Base-by-base conservation (phyloP, 441 rosid genomes). In the Jatropha multifida region DNA sequence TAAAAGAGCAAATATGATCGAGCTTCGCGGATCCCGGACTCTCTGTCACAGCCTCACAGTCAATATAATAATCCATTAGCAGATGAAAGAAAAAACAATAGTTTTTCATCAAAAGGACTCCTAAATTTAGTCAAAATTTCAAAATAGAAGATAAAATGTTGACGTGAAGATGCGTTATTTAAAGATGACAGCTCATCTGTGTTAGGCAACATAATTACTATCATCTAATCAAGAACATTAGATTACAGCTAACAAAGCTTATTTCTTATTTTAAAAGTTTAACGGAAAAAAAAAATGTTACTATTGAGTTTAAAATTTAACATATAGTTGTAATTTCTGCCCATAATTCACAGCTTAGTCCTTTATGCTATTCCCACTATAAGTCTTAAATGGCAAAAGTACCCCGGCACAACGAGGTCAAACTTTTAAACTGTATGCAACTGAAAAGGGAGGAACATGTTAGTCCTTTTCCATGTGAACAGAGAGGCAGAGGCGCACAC, bases 181-280 rank as follows among this genome's bases (percentile, higher is more conserved):
- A 2, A 52, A 15, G 51, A 38, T 23, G 49, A 69, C 56, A 46
- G 63, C 71, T 49, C 63, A 74, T 65, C 13, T 37, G 52, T 55
- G 20, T 64, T 14, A 40, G 62, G 72, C 32, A 46, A 55, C 49
- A 46, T 59, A 27, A 74, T 64, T 23, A 64, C 27, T 46, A 23
- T 37, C 76, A 20, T 23, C 63, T 59, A 60, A 72, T 48, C 20
- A 71, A 49, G 46, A 3, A 42, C 46, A 42, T 48, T 23, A 23
- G 23, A 23, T 23, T 23, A 23, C 23, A 23, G 23, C 23, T 23
- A 23, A 23, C 46, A 42, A 42, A 42, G 46, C 20, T 15, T 51
- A 15, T 51, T 51, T 52, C 54, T 23, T 23, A 23, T 23, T 23
- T 23, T 23, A 23, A 23, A 23, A 23, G 23, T 23, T 23, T 23